Evolutionary conservation across 352 stramenopile genomes (phyloP), one percentile per base, ranked within the genome.

Genomic region (Globisporangium paddicum): DNA sequence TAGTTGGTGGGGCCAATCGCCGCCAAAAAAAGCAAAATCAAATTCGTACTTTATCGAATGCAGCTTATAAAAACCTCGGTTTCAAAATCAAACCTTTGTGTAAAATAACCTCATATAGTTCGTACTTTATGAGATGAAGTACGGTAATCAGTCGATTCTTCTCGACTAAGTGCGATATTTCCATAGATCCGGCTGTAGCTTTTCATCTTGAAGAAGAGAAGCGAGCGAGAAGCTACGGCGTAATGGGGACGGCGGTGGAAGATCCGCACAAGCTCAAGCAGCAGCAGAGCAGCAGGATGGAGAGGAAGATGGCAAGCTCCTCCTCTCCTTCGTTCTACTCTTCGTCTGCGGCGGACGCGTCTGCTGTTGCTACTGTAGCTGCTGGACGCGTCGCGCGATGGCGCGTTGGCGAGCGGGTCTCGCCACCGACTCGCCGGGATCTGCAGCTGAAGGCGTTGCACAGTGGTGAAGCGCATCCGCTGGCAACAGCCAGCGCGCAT

Each of bases 391-490:
- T 50, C 0, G 21, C 52, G 41, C 61, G 68, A 34, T 90, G 81
- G 81, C 75, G 73, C 5, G 62, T 89, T 18, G 68, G 64, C 0
- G 53, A 71, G 55, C 77, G 81, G 1, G 58, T 71, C 0, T 14
- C 65, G 25, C 71, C 69, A 30, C 49, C 54, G 0, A 77, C 53
- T 56, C 62, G 66, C 30, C 65, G 54, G 3, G 60, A 79, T 2
- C 50, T 83, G 2, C 34, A 55, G 9, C 44, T 62, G 1, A 52
- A 51, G 9, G 35, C 42, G 3, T 38, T 91, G 21, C 32, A 37
- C 11, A 56, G 58, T 2, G 67, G 67, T 11, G 75, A 81, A 30
- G 49, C 67, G 53, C 81, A 91, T 71, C 79, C 81, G 13, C 55
- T 91, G 14, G 63, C 19, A 13, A 59, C 10, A 21, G 11, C 25